Base-by-base conservation (phyloP, 495 filamentous ascomycete species). In the Talaromyces ruber region DNA sequence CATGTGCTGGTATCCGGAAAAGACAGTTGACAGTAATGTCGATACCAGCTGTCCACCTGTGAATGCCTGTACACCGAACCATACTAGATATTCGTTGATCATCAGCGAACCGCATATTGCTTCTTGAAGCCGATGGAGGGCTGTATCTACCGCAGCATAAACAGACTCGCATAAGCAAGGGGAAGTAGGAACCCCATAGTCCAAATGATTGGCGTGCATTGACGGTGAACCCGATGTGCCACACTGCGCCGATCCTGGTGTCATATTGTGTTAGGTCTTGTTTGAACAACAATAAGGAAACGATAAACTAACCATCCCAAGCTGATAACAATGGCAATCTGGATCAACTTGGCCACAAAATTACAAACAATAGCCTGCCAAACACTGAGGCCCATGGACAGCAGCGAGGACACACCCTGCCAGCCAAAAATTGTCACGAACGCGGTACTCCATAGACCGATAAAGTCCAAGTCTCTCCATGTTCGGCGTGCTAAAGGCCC, bases 11-110 rank as follows among this genome's bases (percentile, higher is more conserved):
- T 74, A 71, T 25, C 43, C 64, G 9, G 67, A 73, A 53, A 67
- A 72, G 22, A 75, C 69, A 29, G 74, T 64, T 18, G 58, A 58
- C 18, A 76, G 69, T 22, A 74, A 62, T 25, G 69, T 53, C 11
- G 59, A 61, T 14, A 71, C 68, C 22, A 65, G 59, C 21, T 62
- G 70, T 11, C 71, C 70, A 58, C 71, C 67, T 14, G 62, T 67
- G 22, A 63, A 70, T 16, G 63, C 56, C 51, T 65, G 64, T 1
- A 55, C 51, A 12, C 50, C 64, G 16, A 60, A 63, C 64, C 64
- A 66, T n/a, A 66, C 56, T 14, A 50, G 11, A 34, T 24, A 6
- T 14, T n/a, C n/a, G n/a, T n/a, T n/a, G n/a, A n/a, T n/a, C n/a
- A n/a, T n/a, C n/a, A n/a, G n/a, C n/a, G n/a, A n/a, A n/a, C n/a